These are phyloP conservation scores for Cercophora sp. DNA, from an alignment of 495 filamentous ascomycete genomes.

Conservation along the genomic window DNA sequence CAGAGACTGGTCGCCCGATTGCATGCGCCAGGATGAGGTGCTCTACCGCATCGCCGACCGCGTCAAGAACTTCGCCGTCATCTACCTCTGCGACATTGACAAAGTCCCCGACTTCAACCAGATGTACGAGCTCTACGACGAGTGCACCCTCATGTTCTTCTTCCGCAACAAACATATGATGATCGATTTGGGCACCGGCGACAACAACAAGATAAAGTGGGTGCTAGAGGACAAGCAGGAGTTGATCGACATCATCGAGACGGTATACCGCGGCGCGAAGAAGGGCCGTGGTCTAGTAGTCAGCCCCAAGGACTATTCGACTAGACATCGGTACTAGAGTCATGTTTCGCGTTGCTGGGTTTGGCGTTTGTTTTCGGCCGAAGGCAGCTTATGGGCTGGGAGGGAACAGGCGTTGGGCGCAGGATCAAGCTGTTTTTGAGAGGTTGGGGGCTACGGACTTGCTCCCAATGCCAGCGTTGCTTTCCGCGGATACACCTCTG, in stretches of 20 bases:
- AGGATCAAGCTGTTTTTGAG: too few species aligned
- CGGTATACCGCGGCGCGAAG: conserved; percentile 94
- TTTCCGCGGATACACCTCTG: too few species aligned
- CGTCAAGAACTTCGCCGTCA: conserved; percentile 87
- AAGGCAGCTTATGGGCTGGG: not conserved
- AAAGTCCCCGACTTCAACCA: conserved; percentile 95
- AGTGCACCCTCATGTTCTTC: conserved; percentile 73
- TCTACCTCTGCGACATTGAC: conserved; percentile 96
- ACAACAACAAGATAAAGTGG: conserved; percentile 96
- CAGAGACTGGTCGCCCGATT: conserved; percentile 68
- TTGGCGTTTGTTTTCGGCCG: not conserved
- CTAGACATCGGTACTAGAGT: conserved; percentile 70
- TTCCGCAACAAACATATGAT: conserved; percentile 99
- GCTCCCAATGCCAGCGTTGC: too few species aligned
- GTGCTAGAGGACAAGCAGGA: conserved; percentile 98
- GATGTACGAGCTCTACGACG: conserved; percentile 81
- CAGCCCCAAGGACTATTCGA: conserved; percentile 92
- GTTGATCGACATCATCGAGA: conserved; percentile 97
- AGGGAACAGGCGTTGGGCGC: too few species aligned
- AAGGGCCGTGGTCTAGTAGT: conserved; percentile 95
- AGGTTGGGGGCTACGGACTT: too few species aligned
- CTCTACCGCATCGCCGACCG: conserved; percentile 85
- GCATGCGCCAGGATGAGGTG: conserved; percentile 93
- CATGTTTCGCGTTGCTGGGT: too few species aligned
- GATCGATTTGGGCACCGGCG: conserved; percentile 96